Conservation (phyloP, 1,284 basidiomycete genomes). For the Austroboletus novae-zelandiae region DNA sequence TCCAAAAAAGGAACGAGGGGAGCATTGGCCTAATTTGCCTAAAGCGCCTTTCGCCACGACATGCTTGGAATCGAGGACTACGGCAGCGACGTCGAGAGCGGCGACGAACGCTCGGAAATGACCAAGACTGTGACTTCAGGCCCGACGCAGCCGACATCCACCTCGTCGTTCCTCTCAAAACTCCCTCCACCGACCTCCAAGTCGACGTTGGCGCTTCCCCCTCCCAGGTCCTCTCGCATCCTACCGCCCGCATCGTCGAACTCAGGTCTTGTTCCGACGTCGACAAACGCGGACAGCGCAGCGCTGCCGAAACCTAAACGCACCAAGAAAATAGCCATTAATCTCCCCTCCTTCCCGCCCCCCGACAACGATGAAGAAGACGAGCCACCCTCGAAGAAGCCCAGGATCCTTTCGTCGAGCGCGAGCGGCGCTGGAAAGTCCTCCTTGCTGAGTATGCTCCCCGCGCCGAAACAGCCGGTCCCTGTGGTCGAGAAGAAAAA, state of each 20-base stretch:
- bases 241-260: slow-evolving; percentile 25
- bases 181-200: slow-evolving; percentile 30
- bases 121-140: slow-evolving; percentile 4
- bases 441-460: slow-evolving; percentile 68
- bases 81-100: slow-evolving; percentile 63
- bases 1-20: neutral
- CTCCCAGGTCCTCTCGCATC: slow-evolving; percentile 23
- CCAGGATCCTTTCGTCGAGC: slow-evolving; percentile 33
- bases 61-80: slow-evolving; percentile 78
- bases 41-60: neutral
- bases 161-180: slow-evolving; percentile 19
- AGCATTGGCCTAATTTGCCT: neutral
- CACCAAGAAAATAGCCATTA: slow-evolving; percentile 70
- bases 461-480: slow-evolving; percentile 61
- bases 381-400: slow-evolving; percentile 55
- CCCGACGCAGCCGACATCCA: slow-evolving; percentile 5
- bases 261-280: slow-evolving; percentile 22
- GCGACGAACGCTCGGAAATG: slow-evolving; percentile 37
- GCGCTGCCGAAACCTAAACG: slow-evolving; percentile 39
- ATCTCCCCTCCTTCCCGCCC: slow-evolving; percentile 52
- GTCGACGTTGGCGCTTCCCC: slow-evolving; percentile 38
- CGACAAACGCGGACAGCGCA: neutral
- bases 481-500: slow-evolving; percentile 27
- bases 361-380: slow-evolving; percentile 38
- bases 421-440: slow-evolving; percentile 52